Percentiles rank a stretch among this genome's conserved stretches.
phyloP scores from a whole-genome alignment of 257 asterid species.

The Nicotiana tabacum region DNA sequence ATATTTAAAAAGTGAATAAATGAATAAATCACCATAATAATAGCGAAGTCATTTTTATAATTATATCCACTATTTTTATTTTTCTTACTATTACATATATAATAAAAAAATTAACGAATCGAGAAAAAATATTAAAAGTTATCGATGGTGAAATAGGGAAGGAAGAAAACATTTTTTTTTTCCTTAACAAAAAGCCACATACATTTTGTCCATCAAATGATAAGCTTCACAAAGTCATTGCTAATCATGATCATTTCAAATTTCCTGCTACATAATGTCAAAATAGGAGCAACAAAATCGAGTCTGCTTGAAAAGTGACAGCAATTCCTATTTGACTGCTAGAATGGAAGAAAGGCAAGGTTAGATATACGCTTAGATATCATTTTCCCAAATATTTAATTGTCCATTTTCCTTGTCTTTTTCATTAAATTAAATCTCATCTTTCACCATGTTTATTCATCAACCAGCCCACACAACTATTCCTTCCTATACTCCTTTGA shows the following conservation, averaged over 20 bases:
- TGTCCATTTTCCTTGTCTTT: neutral
- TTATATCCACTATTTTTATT: no score
- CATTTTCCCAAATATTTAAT: neutral
- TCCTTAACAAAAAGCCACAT: no score
- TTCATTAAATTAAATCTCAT: neutral
- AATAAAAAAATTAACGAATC: no score
- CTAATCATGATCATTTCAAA: neutral
- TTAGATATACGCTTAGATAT: neutral
- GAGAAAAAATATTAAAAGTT: no score
- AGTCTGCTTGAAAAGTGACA: neutral
- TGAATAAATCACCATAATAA: no score
- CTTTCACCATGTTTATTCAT: neutral
- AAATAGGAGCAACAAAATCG: constrained; percentile 4
- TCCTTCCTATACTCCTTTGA: neutral
- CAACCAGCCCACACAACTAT: neutral
- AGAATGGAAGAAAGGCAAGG: neutral
- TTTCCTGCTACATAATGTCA: neutral
- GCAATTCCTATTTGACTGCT: neutral
- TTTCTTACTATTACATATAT: no score
- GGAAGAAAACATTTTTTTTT: no score
- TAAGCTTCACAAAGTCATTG: neutral
- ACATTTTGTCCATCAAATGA: neutral
- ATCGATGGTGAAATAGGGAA: no score
- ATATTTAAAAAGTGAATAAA: no score
- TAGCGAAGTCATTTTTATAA: no score